phyloP scores from a whole-genome alignment of 2,329 filamentous ascomycete genomes.

The Fusarium virguliforme region DNA sequence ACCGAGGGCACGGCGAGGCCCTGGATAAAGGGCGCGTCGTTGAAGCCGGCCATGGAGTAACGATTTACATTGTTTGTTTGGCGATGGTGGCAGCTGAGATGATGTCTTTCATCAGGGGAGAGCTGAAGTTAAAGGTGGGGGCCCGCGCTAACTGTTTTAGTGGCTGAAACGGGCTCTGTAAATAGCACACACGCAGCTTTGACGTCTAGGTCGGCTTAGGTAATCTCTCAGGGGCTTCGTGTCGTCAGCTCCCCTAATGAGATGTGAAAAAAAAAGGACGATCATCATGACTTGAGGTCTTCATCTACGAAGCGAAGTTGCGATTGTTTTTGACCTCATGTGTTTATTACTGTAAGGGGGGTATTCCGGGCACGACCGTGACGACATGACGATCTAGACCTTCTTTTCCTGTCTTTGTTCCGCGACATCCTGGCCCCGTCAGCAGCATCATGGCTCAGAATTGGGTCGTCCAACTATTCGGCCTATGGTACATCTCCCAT shows the following conservation, averaged over 20 bases:
- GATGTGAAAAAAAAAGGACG: conserved; percentile 24
- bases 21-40: conserved; percentile 63
- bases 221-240: conserved; percentile 39
- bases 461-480: conserved; percentile 45
- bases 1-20: conserved; percentile 79
- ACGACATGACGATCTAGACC: conserved; percentile 36
- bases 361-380: conserved; percentile 7
- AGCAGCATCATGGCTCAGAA: conserved; percentile 44
- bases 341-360: conserved; percentile 1
- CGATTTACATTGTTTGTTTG: conserved; percentile 21
- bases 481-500: conserved; percentile 42
- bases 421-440: conserved; percentile 25
- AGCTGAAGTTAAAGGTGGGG: background rate
- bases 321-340: background rate
- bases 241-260: conserved; percentile 45
- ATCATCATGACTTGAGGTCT: conserved; percentile 39
- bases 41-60: conserved; percentile 60
- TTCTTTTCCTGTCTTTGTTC: conserved; percentile 36
- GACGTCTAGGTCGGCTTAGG: conserved; percentile 32
- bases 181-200: background rate
- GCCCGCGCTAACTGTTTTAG: conserved; percentile 7
- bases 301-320: conserved; percentile 1
- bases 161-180: conserved; percentile 23
- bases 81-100: conserved; percentile 18
- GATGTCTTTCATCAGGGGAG: background rate